Conservation (phyloP, 1,284 basidiomycete genomes). For the Fomes fomentarius region DNA sequence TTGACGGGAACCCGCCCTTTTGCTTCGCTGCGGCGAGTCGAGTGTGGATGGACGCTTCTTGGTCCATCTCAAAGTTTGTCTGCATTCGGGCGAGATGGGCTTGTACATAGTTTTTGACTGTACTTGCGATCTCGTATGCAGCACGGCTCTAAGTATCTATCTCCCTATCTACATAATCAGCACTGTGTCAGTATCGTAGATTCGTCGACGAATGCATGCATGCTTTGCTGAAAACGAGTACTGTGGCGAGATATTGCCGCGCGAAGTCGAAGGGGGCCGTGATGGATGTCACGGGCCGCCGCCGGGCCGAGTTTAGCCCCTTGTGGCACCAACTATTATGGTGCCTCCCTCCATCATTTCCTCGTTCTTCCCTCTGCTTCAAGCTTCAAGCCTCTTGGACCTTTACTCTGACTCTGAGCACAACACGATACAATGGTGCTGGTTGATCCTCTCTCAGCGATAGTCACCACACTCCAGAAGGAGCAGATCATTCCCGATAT, state of each 20-base stretch:
- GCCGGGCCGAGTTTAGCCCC: not conserved
- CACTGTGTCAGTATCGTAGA: slow-evolving; percentile 23
- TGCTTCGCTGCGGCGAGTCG: not conserved
- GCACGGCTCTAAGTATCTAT: slow-evolving; percentile 11
- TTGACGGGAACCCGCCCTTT: too few relatives aligned
- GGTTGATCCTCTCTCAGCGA: slow-evolving; percentile 44
- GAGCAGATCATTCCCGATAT: slow-evolving; percentile 61
- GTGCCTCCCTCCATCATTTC: too few relatives aligned
- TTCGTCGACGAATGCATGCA: slow-evolving; percentile 33
- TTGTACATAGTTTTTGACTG: slow-evolving; percentile 21
- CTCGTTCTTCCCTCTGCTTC: too few relatives aligned
- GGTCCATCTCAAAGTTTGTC: slow-evolving; percentile 24
- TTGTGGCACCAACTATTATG: not conserved
- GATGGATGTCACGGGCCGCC: too few relatives aligned
- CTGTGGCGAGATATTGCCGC: too few relatives aligned
- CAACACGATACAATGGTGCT: slow-evolving; percentile 15
- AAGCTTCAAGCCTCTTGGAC: too few relatives aligned
- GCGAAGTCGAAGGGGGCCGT: too few relatives aligned
- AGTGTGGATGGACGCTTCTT: not conserved
- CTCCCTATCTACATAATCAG: slow-evolving; percentile 7
- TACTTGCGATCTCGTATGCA: slow-evolving; percentile 27
- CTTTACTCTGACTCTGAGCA: not conserved
- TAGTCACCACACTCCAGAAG: slow-evolving; percentile 43
- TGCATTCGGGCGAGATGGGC: slow-evolving; percentile 18
- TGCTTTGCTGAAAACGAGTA: not conserved